phyloP scores from a whole-genome alignment of 1,139 yeast genomes.

The Wickerhamomyces sp. region DNA sequence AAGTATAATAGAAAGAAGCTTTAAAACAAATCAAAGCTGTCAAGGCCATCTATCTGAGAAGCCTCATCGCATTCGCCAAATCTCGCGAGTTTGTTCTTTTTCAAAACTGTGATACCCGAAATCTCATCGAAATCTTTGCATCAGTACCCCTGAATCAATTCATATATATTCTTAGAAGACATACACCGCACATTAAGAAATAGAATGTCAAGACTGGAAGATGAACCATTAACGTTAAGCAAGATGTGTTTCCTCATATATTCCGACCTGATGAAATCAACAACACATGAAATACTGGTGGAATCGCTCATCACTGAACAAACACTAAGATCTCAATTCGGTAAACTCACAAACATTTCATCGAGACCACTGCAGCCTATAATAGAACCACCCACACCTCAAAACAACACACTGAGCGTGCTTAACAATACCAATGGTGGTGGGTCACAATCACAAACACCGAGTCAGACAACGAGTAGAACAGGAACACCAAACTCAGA shows the following conservation, averaged over 20 bases:
- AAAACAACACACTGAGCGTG: conserved; percentile 8
- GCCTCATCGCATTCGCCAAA: too few species aligned
- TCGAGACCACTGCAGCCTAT: conserved; percentile 14
- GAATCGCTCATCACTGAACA: conserved; percentile 37
- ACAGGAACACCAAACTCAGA: conserved; percentile 17
- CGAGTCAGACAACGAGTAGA: conserved; percentile 17
- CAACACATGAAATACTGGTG: conserved; percentile 38
- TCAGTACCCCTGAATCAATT: too few species aligned
- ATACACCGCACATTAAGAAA: too few species aligned
- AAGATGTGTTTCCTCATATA: conserved; percentile 1
- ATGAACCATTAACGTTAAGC: neutral
- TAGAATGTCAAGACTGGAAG: neutral
- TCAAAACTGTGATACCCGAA: too few species aligned
- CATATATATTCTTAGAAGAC: too few species aligned
- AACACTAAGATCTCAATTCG: conserved; percentile 27
- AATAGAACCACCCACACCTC: conserved; percentile 10
- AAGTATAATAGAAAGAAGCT: too few species aligned
- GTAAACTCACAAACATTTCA: conserved; percentile 19
- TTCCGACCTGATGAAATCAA: conserved; percentile 19
- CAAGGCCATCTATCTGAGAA: too few species aligned
- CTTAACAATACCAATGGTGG: conserved; percentile 25
- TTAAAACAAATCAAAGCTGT: too few species aligned
- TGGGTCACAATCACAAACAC: conserved; percentile 18
- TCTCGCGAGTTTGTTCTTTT: too few species aligned
- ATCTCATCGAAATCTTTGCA: too few species aligned